Base-by-base conservation (phyloP, 2,329 filamentous ascomycete genomes). In the Calycina marina region DNA sequence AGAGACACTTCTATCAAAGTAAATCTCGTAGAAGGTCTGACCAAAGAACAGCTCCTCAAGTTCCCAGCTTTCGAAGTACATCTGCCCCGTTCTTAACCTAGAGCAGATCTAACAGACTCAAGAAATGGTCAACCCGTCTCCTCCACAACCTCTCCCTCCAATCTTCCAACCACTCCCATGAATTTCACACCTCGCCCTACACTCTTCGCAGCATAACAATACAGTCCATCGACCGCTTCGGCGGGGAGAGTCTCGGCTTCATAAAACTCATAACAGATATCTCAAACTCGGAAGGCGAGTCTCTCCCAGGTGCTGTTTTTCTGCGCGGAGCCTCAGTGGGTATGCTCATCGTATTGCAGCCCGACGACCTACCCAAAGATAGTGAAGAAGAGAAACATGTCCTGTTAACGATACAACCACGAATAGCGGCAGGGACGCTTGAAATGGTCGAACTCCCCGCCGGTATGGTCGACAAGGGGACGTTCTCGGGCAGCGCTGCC, bases 251-350 rank as follows among this genome's bases (percentile, higher is more conserved):
- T 2, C 48, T 75, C 10, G 69, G 69, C 27, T 76, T 76, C 47
- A 45, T 75, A 14, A 75, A 74, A 40, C 49, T 74, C 22, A 53
- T 51, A 3, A 62, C 69, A 5, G 43, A 52, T 2, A 56, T 75
- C 1, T 51, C 54, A 37, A 74, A 70, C 42, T 35, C 40, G 1
- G 53, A 54, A 0, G 62, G 61, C 34, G 64, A 70, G 40, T 49
- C 43, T 1, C 57, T 77, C 0, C 68, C 71, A 0, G 69, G 66
- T 4, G 56, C 56, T 2, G 57, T 70, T 0, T 67, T 77, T 37
- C 57, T 77, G 2, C 63, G 72, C 22, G 72, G 72, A 0, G 62
- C 68, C n/a, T 67, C 62, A 45, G 70, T 76, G 26, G 70, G 61
- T 14, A 69, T 76, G 62, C 60, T 76, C 6, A 59, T 52, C 4